A percentile compares a stretch with the other conserved stretches of the same genome.
Conservation (phyloP, 148 eudicot genomes). For the Vaccinium myrtillus region DNA sequence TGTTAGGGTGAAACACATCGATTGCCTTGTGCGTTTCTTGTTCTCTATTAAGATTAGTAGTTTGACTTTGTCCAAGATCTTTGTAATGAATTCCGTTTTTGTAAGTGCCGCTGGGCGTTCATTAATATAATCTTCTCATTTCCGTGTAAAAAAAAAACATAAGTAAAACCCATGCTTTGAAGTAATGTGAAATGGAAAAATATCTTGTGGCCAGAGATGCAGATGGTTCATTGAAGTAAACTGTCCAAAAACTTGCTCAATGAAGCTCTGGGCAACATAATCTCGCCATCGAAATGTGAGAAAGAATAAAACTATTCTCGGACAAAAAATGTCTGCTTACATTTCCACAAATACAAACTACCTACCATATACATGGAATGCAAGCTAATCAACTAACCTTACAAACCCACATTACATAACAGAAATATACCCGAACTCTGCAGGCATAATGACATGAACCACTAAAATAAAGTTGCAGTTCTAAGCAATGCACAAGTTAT, state of each 20-base stretch:
- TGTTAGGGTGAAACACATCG: too few species aligned
- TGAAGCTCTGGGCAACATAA: neutral
- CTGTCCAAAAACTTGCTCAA: neutral
- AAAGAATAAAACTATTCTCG: neutral
- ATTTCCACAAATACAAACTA: neutral
- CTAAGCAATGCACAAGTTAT: slow-evolving; percentile 6
- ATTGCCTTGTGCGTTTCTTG: too few species aligned
- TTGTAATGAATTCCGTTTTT: too few species aligned
- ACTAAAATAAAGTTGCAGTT: neutral
- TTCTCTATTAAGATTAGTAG: too few species aligned
- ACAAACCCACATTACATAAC: neutral
- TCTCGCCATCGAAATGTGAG: neutral
- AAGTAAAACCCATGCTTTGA: neutral
- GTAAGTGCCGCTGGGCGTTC: too few species aligned
- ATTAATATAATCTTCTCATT: too few species aligned
- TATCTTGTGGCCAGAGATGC: neutral
- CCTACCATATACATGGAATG: neutral
- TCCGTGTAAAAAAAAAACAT: too few species aligned
- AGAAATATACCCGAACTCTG: neutral
- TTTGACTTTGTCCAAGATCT: too few species aligned
- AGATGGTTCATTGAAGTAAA: neutral
- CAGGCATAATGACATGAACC: neutral
- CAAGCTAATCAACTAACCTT: neutral
- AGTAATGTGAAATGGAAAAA: neutral
- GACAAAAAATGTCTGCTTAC: neutral